Percentiles rank a stretch among this genome's conserved stretches.
Evolutionary conservation across 805 yeast species (phyloP).

Genomic region (Saccharomycopsis selenospora): DNA sequence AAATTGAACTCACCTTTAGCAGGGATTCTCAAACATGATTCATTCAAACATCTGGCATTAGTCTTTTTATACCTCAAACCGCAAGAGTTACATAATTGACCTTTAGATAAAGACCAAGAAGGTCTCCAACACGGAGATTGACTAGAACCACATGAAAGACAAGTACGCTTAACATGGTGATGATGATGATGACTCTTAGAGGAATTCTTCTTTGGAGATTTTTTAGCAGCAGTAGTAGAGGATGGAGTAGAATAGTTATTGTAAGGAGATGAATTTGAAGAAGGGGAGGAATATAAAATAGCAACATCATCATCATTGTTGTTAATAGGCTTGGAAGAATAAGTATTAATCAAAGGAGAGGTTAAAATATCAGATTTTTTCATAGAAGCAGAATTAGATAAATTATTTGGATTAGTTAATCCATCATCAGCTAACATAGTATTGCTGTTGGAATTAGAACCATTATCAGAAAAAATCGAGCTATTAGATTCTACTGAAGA

Average conservation of each 20-base stretch:
- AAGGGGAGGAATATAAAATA: not conserved
- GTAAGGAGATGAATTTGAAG: constrained; percentile 4
- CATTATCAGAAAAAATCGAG: constrained; percentile 15
- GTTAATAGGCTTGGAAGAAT: constrained; percentile 7
- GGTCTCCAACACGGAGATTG: constrained; percentile 99
- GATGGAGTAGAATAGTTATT: constrained; percentile 2
- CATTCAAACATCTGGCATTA: constrained; percentile 78
- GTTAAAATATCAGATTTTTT: constrained; percentile 1
- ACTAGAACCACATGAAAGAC: constrained; percentile 85
- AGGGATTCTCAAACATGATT: constrained; percentile 77
- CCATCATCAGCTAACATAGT: constrained; percentile 9
- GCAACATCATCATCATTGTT: not conserved
- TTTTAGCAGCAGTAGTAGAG: constrained; percentile 17
- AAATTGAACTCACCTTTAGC: constrained; percentile 93
- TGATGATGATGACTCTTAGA: constrained; percentile 29
- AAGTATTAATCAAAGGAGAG: constrained; percentile 13
- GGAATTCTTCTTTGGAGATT: constrained; percentile 22
- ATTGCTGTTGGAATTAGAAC: not conserved
- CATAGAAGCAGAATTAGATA: constrained; percentile 1
- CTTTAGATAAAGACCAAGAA: constrained; percentile 83
- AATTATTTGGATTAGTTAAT: not conserved
- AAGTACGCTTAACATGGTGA: constrained; percentile 42
- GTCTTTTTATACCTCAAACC: constrained; percentile 93
- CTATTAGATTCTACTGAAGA: constrained; percentile 18
- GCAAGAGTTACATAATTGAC: constrained; percentile 96